A percentile compares a stretch with the other conserved stretches of the same genome.
phyloP scores from a whole-genome alignment of 352 stramenopile species.

The Pythium utonaiense region DNA sequence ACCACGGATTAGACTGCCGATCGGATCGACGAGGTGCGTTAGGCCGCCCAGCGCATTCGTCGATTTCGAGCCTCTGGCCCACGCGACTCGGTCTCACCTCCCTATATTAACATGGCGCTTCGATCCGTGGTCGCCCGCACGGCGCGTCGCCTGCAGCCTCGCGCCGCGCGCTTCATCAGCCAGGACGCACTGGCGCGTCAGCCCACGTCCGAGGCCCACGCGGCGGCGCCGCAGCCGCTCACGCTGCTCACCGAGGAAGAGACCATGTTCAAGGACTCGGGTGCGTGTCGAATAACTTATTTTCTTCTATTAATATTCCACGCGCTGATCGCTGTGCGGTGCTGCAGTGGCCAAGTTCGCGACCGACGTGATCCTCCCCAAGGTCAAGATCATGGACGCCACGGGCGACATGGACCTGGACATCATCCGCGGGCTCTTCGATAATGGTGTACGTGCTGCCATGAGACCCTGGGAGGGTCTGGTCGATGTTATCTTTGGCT shows the following conservation, averaged over 20 bases:
- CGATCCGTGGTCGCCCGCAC: neutral
- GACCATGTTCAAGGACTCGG: constrained; percentile 72
- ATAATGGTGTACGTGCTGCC: constrained; percentile 68
- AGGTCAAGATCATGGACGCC: constrained; percentile 92
- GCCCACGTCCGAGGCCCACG: constrained; percentile 1
- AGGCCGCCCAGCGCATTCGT: neutral
- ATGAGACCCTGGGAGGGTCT: too few relatives aligned
- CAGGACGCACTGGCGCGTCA: neutral
- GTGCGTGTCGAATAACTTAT: constrained; percentile 34
- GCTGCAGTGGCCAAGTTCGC: constrained; percentile 78
- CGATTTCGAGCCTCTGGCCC: neutral
- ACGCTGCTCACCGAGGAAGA: constrained; percentile 74
- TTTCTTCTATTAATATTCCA: too few relatives aligned
- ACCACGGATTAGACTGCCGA: too few relatives aligned
- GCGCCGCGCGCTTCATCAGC: neutral
- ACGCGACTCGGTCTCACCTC: neutral
- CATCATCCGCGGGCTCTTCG: constrained; percentile 91
- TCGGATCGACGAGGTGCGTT: too few relatives aligned
- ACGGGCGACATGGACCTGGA: constrained; percentile 85
- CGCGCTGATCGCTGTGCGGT: too few relatives aligned
- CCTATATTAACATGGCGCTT: constrained; percentile 1
- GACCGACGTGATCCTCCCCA: constrained; percentile 75
- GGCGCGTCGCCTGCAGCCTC: neutral
- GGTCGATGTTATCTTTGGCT: too few relatives aligned
- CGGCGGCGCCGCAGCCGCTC: constrained; percentile 29